A percentile compares a stretch with the other conserved stretches of the same genome.
These are phyloP conservation scores for Cephalotrichum gorgonifer DNA, from an alignment of 2,329 filamentous ascomycete genomes.

Conservation along the genomic window DNA sequence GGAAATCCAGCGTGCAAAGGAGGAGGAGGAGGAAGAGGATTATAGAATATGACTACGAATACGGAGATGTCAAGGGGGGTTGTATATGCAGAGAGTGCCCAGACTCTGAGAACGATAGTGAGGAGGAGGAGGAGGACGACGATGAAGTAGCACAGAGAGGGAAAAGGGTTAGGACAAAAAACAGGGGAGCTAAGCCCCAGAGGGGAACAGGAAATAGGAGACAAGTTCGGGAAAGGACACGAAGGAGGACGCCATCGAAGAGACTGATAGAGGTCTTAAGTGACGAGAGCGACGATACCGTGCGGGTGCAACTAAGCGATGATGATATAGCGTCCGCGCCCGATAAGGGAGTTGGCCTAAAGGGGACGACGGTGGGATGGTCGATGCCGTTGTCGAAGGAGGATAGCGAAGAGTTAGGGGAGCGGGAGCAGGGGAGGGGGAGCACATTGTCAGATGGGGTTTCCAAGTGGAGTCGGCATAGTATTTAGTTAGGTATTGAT, in stretches of 20 bases:
- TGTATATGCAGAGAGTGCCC: neutral
- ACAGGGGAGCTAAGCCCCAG: neutral
- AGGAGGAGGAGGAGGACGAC: neutral
- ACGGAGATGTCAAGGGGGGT: neutral
- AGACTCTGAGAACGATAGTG: neutral
- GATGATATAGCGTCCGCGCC: neutral
- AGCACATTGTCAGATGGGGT: neutral
- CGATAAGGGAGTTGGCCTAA: neutral
- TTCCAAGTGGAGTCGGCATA: neutral
- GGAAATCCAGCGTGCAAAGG: neutral
- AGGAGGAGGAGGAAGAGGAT: neutral
- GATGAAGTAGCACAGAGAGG: neutral
- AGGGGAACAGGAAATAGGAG: neutral
- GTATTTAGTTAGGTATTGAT: neutral
- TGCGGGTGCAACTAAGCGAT: neutral
- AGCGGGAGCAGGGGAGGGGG: neutral
- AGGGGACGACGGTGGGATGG: neutral
- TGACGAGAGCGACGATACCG: neutral
- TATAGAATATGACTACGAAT: neutral
- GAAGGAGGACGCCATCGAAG: neutral
- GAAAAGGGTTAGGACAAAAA: neutral
- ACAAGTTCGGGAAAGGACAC: neutral
- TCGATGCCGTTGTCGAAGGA: neutral
- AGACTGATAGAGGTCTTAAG: neutral
- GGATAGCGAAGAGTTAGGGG: neutral